Base-by-base conservation (phyloP, 345 rosid species). In the Pugionium dolabratum region DNA sequence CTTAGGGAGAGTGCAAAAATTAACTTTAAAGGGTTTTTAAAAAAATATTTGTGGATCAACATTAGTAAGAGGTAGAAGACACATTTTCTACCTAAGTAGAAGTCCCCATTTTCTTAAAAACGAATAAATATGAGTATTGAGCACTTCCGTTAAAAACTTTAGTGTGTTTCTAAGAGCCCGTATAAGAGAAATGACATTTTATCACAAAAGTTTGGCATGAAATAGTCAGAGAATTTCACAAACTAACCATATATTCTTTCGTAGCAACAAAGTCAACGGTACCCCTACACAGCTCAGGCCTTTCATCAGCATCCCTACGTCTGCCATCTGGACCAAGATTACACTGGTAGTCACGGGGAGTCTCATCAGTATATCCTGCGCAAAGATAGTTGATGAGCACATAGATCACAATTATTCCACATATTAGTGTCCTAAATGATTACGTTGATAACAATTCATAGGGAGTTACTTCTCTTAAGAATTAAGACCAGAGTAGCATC, bases 201-300 rank as follows among this genome's bases (percentile, higher is more conserved):
- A 51, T 26, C 42, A 33, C 47, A 28, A n/a, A 47, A 53, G 0
- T 28, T 58, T 41, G 40, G 45, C 56, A 26, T 40, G 28, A 2
- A 31, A 26, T 31, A 53, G 43, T 49, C 35, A 63, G 86, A 63
- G 42, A 79, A 86, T 78, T 75, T 86, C 65, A 79, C 49, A 83
- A 69, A 88, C 95, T 80, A 81, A 84, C 99, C 99, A 84, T 88
- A 72, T 86, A 94, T 76, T 94, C 99, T 79, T 85, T 85, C 9
- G 97, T 68, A 39, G 97, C 96, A 73, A 85, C 89, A 83, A 94
- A 90, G 77, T 91, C 96, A 70, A 92, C 96, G 7, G 95, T 81
- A 74, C 98, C 98, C 76, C 86, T 82, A 75, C 95, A 92, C 59
- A 92, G 84, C 80, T 92, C 98, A 56, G 95, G 95, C 80, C 98